Percentiles rank a stretch among this genome's conserved stretches.
Evolutionary conservation across 1,284 basidiomycete genomes (phyloP).

Genomic region (Dichomitus squalens): DNA sequence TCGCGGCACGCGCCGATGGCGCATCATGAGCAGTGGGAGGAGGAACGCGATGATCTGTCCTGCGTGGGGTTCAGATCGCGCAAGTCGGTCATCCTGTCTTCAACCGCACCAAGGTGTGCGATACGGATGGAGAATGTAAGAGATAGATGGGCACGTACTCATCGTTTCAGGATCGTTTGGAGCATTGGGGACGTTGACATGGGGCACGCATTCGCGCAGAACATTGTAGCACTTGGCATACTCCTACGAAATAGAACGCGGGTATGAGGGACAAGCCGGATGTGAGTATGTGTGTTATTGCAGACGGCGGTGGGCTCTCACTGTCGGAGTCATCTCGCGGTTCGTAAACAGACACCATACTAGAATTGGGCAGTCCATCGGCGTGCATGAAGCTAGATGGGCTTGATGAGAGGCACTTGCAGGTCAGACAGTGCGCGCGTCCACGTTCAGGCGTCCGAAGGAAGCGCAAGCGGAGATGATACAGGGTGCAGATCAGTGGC

Average conservation of each 20-base stretch:
- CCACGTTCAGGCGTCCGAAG: not conserved
- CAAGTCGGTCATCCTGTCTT: conserved; percentile 5
- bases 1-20: conserved; percentile 75
- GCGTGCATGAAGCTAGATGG: conserved; percentile 21
- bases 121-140: not conserved
- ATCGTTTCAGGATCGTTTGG: conserved; percentile 61
- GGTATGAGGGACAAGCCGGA: not conserved
- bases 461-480: not conserved
- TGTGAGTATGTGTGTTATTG: conserved; percentile 3
- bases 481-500: not conserved
- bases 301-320: conserved; percentile 33
- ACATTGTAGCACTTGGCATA: conserved; percentile 59
- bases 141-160: conserved; percentile 45
- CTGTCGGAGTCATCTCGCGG: conserved; percentile 67
- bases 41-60: conserved; percentile 71
- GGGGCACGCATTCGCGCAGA: conserved; percentile 47
- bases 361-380: conserved; percentile 64
- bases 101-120: not conserved
- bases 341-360: conserved; percentile 80
- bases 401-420: conserved; percentile 10
- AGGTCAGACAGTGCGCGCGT: not conserved
- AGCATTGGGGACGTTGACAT: conserved; percentile 53
- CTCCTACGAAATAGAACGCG: conserved; percentile 48
- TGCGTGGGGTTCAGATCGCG: conserved; percentile 31
- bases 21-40: conserved; percentile 83